Evolutionary conservation across 257 asterid genomes (phyloP), one percentile per base, ranked within the genome.

Genomic region (Solanum sparsipilum): DNA sequence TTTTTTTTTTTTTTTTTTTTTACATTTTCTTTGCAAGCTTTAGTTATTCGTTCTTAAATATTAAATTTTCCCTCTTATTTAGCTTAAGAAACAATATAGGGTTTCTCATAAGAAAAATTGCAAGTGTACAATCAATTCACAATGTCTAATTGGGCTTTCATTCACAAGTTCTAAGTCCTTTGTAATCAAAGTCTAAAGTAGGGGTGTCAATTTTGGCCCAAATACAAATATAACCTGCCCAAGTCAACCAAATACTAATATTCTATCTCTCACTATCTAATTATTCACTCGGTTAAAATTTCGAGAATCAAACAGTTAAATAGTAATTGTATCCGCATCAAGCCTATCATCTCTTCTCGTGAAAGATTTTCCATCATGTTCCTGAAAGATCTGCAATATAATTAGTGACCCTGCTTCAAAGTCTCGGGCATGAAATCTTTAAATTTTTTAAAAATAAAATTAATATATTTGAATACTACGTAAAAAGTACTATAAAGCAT

Each of bases 251-350:
- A 12, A 2, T 5, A 0, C 73, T 13, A 68, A 13, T 68, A 27
- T 68, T 67, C 32, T n/a, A 2, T n/a, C 72, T 2, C 2, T 23
- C 72, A 67, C 34, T 16, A 67, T 27, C 20, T 5, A 67, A 67
- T 25, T 5, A 60, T 60, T 4, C 13, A 0, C 6, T 60, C 5
- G 0, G 6, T 8, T 60, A 0, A 1, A 21, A 58, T 58, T 58
- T 21, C 20, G 25, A 58, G 6, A 58, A 3, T 21, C 27, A 60
- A 21, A 9, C 5, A 3, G 0, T 20, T 58, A 0, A 58, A 7
- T 7, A 25, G 0, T 13, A 11, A 2, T 65, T 25, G 1, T 21
- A 25, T 11, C 4, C 0, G 1, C 11, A 65, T 65, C 15, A 65
- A 65, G 7, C 18, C 8, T 65, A 65, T 0, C 0, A 25, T 65